A percentile compares a stretch with the other conserved stretches of the same genome.
These are phyloP conservation scores for Trichocladium antarcticum DNA, from an alignment of 495 filamentous ascomycete genomes.

Conservation along the genomic window DNA sequence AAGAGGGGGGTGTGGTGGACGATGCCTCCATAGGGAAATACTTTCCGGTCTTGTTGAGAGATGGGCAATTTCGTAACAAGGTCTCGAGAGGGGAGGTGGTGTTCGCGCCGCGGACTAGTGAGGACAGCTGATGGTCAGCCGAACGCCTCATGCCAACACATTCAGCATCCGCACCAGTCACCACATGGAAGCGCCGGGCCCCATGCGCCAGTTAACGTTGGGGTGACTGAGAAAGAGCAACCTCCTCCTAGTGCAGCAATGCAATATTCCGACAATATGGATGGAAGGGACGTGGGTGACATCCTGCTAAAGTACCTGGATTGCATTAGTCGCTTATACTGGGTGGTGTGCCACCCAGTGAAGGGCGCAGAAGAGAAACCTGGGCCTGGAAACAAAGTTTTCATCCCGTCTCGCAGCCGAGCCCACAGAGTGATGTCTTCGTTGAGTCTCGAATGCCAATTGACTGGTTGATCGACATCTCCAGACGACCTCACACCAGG, in stretches of 20 bases:
- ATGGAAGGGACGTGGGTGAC: constrained; percentile 14
- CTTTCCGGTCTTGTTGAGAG: no score
- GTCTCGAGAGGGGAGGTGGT: no score
- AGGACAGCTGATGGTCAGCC: no score
- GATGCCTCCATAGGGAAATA: no score
- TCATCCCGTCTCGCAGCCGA: constrained; percentile 7
- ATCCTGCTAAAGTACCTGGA: constrained; percentile 18
- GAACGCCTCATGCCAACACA: no score
- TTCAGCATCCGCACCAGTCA: no score
- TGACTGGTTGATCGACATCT: no score
- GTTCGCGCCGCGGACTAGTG: no score
- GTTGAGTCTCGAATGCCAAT: neutral
- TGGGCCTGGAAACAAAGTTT: neutral
- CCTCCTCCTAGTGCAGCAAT: neutral
- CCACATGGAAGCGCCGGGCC: no score
- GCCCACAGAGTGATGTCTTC: neutral
- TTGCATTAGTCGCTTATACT: constrained; percentile 23
- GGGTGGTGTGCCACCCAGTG: constrained; percentile 17
- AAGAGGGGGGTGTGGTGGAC: no score
- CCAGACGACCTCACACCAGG: no score
- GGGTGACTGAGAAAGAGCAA: neutral
- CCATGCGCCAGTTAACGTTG: neutral
- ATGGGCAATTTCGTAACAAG: no score
- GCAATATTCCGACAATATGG: constrained; percentile 4
- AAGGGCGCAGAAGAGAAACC: constrained; percentile 6